Evolutionary conservation across 2,329 filamentous ascomycete genomes (phyloP).

Genomic region (Sporothrix curviconia): DNA sequence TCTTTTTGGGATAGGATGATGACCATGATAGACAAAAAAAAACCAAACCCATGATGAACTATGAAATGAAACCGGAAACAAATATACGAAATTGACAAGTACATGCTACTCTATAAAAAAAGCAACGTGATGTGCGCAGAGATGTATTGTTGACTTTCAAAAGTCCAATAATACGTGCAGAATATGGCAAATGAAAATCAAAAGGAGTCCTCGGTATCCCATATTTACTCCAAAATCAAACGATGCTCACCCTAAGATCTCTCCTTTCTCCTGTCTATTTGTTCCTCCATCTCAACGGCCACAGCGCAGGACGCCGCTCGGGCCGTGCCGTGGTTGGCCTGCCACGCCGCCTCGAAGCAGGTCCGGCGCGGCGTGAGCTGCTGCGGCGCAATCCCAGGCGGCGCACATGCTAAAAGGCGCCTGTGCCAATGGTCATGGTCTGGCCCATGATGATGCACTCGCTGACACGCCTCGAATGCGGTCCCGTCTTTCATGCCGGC

Average conservation of each 20-base stretch:
- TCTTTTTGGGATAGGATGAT: slow-evolving; percentile 7
- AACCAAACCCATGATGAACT: background rate
- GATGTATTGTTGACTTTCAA: too few species aligned
- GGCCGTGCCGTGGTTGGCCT: slow-evolving; percentile 1
- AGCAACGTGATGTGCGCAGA: too few species aligned
- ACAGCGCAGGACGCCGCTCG: background rate
- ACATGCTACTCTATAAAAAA: background rate
- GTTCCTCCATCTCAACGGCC: background rate
- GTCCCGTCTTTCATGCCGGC: slow-evolving; percentile 87
- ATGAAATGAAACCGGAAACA: background rate
- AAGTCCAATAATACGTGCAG: background rate
- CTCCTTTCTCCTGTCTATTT: background rate
- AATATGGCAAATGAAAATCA: background rate
- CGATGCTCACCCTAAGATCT: background rate
- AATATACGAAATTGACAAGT: background rate
- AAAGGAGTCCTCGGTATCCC: background rate
- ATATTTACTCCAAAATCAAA: background rate
- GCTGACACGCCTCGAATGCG: slow-evolving; percentile 84
- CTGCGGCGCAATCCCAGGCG: slow-evolving; percentile 60
- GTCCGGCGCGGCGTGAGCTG: slow-evolving; percentile 55
- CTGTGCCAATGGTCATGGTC: slow-evolving; percentile 84
- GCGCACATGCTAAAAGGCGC: slow-evolving; percentile 82
- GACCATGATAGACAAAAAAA: slow-evolving; percentile 7
- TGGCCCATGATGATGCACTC: slow-evolving; percentile 99
- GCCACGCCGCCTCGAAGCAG: slow-evolving; percentile 65